These are phyloP conservation scores for Tetratostichococcus sp. DNA, from an alignment of 139 green algal species.

Conservation along the genomic window DNA sequence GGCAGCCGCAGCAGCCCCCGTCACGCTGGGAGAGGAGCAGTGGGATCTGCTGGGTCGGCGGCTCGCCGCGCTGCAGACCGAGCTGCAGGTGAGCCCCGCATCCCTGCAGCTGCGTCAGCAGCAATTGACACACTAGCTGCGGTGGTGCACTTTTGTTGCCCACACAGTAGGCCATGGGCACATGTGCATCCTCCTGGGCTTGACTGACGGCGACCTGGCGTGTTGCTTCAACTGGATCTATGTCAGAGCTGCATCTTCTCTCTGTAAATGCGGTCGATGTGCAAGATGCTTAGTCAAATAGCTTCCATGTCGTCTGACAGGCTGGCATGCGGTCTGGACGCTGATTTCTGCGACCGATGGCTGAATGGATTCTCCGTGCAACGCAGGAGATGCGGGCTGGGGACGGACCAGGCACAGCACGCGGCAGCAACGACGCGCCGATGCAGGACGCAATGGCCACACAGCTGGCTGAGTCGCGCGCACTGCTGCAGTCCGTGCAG, in stretches of 20 bases:
- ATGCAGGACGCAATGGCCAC: not conserved
- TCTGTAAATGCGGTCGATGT: too few species aligned
- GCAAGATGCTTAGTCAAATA: too few species aligned
- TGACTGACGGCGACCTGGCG: too few species aligned
- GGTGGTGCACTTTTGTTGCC: too few species aligned
- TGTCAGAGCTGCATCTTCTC: too few species aligned
- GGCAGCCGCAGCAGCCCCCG: not conserved
- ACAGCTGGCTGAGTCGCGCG: not conserved
- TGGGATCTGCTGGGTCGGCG: constrained; percentile 10
- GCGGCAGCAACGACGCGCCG: not conserved
- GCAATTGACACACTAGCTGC: not conserved
- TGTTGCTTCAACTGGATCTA: too few species aligned
- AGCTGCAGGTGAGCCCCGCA: not conserved
- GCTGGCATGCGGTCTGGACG: too few species aligned
- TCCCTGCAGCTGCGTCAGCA: not conserved
- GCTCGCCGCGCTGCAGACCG: not conserved
- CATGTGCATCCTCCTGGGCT: too few species aligned
- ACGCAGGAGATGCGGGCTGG: not conserved
- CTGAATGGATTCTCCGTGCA: too few species aligned
- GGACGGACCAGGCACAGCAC: not conserved
- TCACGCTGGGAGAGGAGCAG: constrained; percentile 4
- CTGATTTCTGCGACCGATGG: too few species aligned
- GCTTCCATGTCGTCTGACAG: too few species aligned
- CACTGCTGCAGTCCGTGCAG: not conserved
- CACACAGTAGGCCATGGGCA: too few species aligned